phyloP scores from a whole-genome alignment of 2,329 filamentous ascomycete genomes.

The Scorias spongiosa region DNA sequence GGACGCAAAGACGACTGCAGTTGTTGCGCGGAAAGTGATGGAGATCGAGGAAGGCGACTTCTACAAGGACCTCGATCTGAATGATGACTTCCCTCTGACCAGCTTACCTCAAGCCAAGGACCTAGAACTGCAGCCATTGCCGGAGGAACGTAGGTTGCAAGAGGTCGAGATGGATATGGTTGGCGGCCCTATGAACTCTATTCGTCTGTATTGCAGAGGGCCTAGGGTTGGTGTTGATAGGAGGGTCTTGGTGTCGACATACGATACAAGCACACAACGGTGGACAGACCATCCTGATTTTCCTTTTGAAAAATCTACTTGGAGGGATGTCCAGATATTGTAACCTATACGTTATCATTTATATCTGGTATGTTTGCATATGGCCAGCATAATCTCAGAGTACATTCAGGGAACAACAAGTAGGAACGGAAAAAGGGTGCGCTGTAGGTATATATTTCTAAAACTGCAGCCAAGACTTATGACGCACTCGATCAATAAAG shows the following conservation, averaged over 20 bases:
- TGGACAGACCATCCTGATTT: neutral
- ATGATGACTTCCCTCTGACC: neutral
- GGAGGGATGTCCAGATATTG: too few species aligned
- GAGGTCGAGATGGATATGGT: neutral
- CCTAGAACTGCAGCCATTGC: neutral
- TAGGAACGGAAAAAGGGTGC: too few species aligned
- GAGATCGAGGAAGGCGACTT: slow-evolving; percentile 7
- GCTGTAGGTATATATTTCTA: too few species aligned
- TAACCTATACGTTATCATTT: too few species aligned
- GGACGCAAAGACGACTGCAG: slow-evolving; percentile 21
- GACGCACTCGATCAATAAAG: too few species aligned
- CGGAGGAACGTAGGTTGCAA: neutral
- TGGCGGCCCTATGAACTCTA: neutral
- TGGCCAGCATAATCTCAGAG: too few species aligned
- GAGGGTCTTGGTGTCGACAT: neutral
- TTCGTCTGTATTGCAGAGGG: neutral
- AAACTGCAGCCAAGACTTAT: too few species aligned
- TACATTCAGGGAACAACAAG: too few species aligned
- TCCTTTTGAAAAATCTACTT: too few species aligned
- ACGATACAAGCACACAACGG: neutral
- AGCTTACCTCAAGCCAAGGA: neutral
- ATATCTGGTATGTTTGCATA: too few species aligned
- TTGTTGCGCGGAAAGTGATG: slow-evolving; percentile 24
- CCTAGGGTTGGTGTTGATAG: neutral
- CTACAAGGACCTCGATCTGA: neutral